Evolutionary conservation across 2,329 filamentous ascomycete species (phyloP).

Genomic region (Xylaria sp.): DNA sequence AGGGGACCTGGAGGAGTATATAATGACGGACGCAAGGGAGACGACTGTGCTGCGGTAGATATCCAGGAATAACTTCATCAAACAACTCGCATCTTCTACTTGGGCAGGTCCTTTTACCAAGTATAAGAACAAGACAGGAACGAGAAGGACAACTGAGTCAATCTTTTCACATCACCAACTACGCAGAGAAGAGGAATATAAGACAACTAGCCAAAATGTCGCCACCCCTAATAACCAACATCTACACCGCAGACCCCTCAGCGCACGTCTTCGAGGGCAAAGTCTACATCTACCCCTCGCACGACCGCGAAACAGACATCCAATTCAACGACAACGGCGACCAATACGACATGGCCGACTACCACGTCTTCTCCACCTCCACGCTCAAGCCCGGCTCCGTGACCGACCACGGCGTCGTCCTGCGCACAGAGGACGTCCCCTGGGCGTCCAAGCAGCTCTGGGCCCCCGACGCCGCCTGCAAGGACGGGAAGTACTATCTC

Average conservation of each 20-base stretch:
- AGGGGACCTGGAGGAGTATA: constrained; percentile 3
- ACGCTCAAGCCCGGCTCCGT: constrained; percentile 44
- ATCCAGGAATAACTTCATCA: neutral
- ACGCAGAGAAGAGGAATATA: no score
- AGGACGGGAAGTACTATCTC: constrained; percentile 64
- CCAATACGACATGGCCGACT: constrained; percentile 80
- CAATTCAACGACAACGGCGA: constrained; percentile 77
- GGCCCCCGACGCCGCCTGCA: constrained; percentile 69
- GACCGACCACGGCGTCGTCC: constrained; percentile 63
- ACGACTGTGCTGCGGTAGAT: neutral
- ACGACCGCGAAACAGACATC: constrained; percentile 71
- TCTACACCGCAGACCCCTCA: constrained; percentile 76
- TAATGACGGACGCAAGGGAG: neutral
- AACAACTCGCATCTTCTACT: no score
- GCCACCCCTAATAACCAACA: constrained; percentile 64
- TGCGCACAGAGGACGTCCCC: constrained; percentile 60
- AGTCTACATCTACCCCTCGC: constrained; percentile 75
- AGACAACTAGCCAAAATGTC: constrained; percentile 33
- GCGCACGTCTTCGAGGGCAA: constrained; percentile 73
- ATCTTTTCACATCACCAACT: neutral
- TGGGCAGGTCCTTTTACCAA: neutral
- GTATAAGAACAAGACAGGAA: neutral
- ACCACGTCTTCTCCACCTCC: constrained; percentile 65
- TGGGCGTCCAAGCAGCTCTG: constrained; percentile 77
- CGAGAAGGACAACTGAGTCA: neutral